Percentiles rank a stretch among this genome's conserved stretches.
Conservation (phyloP, 2,329 filamentous ascomycete species). For the Colletotrichum tropicicola region DNA sequence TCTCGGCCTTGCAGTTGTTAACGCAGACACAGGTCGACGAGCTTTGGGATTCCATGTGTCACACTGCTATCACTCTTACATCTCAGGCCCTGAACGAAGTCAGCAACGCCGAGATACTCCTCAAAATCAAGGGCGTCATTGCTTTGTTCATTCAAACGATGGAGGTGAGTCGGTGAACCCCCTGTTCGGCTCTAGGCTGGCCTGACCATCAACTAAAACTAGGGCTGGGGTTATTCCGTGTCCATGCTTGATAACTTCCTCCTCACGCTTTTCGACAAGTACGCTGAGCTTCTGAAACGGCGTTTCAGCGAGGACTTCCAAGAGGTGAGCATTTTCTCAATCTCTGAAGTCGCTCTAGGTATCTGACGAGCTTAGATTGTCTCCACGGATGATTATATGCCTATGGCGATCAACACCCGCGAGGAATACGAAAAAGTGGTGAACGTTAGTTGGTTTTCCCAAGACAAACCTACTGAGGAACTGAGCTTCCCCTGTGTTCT, state of each 20-base stretch:
- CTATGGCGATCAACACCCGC: conserved; percentile 90
- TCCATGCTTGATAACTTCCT: conserved; percentile 83
- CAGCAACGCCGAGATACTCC: conserved; percentile 85
- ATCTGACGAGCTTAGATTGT: conserved; percentile 60
- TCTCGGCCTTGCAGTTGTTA: background rate
- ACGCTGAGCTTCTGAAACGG: conserved; percentile 88
- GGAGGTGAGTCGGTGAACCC: conserved; percentile 69
- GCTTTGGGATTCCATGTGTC: conserved; percentile 98
- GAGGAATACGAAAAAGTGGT: conserved; percentile 97
- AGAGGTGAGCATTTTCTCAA: conserved; percentile 64
- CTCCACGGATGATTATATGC: conserved; percentile 99
- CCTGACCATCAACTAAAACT: conserved; percentile 24
- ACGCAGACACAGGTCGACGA: conserved; percentile 79
- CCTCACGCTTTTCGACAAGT: conserved; percentile 91
- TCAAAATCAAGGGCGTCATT: conserved; percentile 95
- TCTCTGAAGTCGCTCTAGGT: background rate
- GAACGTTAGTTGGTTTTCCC: conserved; percentile 94
- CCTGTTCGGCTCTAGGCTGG: background rate
- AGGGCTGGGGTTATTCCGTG: conserved; percentile 92
- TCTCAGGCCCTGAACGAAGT: conserved; percentile 80
- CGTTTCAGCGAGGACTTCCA: conserved; percentile 96
- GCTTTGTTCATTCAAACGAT: conserved; percentile 97
- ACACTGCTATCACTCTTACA: conserved; percentile 83
- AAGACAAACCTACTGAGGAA: conserved; percentile 79
- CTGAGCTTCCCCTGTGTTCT: conserved; percentile 93